Conservation (phyloP, 2,329 filamentous ascomycete species). For the Paraconiothyrium sp. region DNA sequence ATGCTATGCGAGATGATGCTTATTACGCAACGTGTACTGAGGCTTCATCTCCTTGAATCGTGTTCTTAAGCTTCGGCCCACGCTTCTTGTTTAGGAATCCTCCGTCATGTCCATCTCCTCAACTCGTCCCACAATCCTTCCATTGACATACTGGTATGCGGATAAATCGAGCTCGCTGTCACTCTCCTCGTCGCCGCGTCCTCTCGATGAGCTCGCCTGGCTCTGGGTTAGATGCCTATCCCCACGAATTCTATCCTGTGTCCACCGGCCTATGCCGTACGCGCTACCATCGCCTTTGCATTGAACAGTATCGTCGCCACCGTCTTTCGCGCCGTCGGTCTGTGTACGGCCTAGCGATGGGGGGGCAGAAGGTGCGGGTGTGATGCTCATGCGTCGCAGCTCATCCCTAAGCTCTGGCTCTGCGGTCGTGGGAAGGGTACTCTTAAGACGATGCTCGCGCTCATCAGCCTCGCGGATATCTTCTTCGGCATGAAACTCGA, state of each 20-base stretch:
- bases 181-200: not conserved
- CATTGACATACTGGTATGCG: not conserved
- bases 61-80: not conserved
- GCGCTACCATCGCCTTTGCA: not conserved
- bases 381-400: conserved; percentile 24
- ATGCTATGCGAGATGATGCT: too few species aligned
- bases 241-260: conserved; percentile 2
- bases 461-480: conserved; percentile 7
- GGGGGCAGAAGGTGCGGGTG: conserved; percentile 13
- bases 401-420: not conserved
- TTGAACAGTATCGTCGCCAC: not conserved
- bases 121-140: not conserved
- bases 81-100: not conserved
- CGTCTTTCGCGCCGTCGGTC: not conserved
- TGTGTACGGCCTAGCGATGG: too few species aligned
- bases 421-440: not conserved
- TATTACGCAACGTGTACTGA: too few species aligned
- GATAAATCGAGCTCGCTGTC: not conserved
- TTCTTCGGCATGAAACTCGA: conserved; percentile 1
- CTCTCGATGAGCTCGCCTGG: not conserved
- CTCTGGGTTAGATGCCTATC: conserved; percentile 9
- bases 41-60: too few species aligned
- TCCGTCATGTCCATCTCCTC: not conserved
- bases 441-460: conserved; percentile 10
- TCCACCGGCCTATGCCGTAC: conserved; percentile 6